These are phyloP conservation scores for Fistulina hepatica DNA, from an alignment of 1,284 basidiomycete genomes.

Conservation along the genomic window DNA sequence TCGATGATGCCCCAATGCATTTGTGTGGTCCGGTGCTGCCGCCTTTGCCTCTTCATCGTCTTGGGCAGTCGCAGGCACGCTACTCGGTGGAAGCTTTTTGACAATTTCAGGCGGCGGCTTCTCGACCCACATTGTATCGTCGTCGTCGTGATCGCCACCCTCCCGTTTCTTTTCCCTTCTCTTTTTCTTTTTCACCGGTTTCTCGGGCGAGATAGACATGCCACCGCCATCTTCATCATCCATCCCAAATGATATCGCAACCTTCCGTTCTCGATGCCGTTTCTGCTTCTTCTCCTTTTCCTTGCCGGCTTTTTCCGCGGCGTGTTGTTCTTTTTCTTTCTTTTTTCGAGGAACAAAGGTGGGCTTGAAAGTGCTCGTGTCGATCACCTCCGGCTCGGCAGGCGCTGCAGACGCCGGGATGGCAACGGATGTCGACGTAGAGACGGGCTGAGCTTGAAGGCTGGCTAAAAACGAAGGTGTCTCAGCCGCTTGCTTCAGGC, in stretches of 20 bases:
- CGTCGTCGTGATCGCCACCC: conserved; percentile 33
- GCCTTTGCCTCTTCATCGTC: conserved; percentile 2
- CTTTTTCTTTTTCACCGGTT: conserved; percentile 18
- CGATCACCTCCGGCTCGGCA: conserved; percentile 28
- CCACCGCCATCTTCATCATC: conserved; percentile 46
- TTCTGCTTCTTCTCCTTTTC: conserved; percentile 34
- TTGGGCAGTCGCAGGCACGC: neutral
- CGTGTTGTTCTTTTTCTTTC: conserved; percentile 28
- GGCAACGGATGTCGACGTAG: conserved; percentile 5
- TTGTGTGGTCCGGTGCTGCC: neutral
- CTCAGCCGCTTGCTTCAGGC: conserved; percentile 11
- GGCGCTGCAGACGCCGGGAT: conserved; percentile 7
- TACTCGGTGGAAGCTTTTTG: conserved; percentile 11
- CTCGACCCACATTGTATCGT: conserved; percentile 49
- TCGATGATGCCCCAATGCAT: neutral
- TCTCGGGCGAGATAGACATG: conserved; percentile 22
- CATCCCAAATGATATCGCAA: conserved; percentile 58
- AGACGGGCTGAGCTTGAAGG: conserved; percentile 2
- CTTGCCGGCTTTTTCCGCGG: conserved; percentile 32
- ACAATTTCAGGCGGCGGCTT: conserved; percentile 40
- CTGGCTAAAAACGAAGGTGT: conserved; percentile 1
- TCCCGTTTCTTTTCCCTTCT: neutral
- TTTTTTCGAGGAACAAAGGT: conserved; percentile 63
- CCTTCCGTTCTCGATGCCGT: conserved; percentile 31
- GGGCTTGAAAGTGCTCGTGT: conserved; percentile 63